These are phyloP conservation scores for Dioscorea zingiberensis DNA, from an alignment of 106 monocot genomes.

Conservation along the genomic window DNA sequence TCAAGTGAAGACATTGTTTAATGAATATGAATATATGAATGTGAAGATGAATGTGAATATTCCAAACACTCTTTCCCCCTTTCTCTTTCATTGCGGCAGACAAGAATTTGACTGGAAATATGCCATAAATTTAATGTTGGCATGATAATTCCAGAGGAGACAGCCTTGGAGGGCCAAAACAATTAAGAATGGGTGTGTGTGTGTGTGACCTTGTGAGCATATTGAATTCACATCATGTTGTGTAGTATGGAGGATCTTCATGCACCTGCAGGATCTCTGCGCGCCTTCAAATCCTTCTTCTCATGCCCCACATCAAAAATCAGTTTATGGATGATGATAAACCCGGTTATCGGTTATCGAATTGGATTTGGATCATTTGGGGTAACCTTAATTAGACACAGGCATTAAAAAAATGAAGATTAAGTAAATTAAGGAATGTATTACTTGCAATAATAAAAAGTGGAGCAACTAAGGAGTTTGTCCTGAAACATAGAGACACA, in stretches of 20 bases:
- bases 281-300: neutral
- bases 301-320: too few species aligned
- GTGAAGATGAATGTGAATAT: too few species aligned
- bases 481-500: constrained; percentile 7
- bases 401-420: too few species aligned
- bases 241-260: constrained; percentile 4
- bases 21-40: too few species aligned
- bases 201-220: neutral
- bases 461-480: neutral
- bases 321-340: too few species aligned
- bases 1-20: too few species aligned
- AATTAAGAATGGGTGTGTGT: constrained; percentile 3
- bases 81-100: constrained; percentile 1
- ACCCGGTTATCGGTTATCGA: too few species aligned
- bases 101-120: constrained; percentile 15
- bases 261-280: constrained; percentile 6
- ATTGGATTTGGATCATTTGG: too few species aligned
- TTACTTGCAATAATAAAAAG: neutral
- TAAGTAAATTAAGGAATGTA: too few species aligned
- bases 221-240: constrained; percentile 5
- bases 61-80: neutral
- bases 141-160: constrained; percentile 24
- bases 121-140: constrained; percentile 2
- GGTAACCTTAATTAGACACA: too few species aligned
- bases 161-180: constrained; percentile 25